Percentiles rank a stretch among this genome's conserved stretches.
Conservation (phyloP, 2,329 filamentous ascomycete genomes). For the Colletotrichum scovillei region DNA sequence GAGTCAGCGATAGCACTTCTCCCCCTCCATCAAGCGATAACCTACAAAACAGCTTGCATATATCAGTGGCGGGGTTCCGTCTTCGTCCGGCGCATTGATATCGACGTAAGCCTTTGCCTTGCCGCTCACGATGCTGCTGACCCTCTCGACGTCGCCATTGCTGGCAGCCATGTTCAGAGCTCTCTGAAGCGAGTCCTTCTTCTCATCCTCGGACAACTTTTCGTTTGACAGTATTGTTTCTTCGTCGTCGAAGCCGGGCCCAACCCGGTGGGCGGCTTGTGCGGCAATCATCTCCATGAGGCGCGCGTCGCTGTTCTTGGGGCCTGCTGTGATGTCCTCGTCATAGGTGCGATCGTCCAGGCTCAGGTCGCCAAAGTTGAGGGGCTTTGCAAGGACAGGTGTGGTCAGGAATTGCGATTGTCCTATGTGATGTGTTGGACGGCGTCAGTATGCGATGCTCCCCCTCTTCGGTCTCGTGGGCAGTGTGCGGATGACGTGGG, state of each 20-base stretch:
- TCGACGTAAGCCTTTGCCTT: slow-evolving; percentile 82
- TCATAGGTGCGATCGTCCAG: slow-evolving; percentile 83
- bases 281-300: slow-evolving; percentile 96
- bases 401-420: slow-evolving; percentile 95
- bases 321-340: slow-evolving; percentile 65
- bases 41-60: slow-evolving; percentile 97
- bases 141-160: slow-evolving; percentile 89
- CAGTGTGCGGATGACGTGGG: neutral
- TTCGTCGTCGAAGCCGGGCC: slow-evolving; percentile 79
- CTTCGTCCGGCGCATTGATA: slow-evolving; percentile 88
- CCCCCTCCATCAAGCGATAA: slow-evolving; percentile 36
- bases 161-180: slow-evolving; percentile 94
- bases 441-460: slow-evolving; percentile 4
- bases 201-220: slow-evolving; percentile 79
- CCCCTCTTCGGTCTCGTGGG: neutral
- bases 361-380: slow-evolving; percentile 84
- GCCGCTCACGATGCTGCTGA: slow-evolving; percentile 80
- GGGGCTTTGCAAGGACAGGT: slow-evolving; percentile 84
- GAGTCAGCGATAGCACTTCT: slow-evolving; percentile 6
- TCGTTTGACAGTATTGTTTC: slow-evolving; percentile 81
- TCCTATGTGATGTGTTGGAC: slow-evolving; percentile 67
- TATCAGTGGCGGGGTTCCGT: slow-evolving; percentile 95
- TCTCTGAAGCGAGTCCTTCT: slow-evolving; percentile 85
- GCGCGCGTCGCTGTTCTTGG: slow-evolving; percentile 82
- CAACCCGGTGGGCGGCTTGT: slow-evolving; percentile 86